These are phyloP conservation scores for Coccinonectria pachysandricola DNA, from an alignment of 2,329 filamentous ascomycete species.

Conservation along the genomic window DNA sequence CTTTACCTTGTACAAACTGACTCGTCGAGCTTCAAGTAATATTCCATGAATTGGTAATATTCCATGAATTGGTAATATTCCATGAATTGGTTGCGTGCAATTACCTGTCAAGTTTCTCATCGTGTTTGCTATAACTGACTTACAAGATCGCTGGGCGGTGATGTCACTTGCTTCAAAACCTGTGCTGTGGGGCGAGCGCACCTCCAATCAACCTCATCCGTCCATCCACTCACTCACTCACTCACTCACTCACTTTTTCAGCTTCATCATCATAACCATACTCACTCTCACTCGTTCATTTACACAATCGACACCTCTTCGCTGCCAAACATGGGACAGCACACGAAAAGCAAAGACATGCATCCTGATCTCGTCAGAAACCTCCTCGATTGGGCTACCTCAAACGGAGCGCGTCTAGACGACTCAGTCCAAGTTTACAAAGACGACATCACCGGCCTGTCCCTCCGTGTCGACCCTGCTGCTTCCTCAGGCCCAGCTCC, in stretches of 20 bases:
- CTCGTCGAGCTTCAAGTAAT: too few species aligned
- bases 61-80: too few species aligned
- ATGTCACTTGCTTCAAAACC: too few species aligned
- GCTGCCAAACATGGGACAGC: too few species aligned
- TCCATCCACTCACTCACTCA: constrained; percentile 1
- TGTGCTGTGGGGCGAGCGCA: too few species aligned
- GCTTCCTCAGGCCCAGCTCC: constrained; percentile 18
- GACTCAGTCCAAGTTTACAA: constrained; percentile 41
- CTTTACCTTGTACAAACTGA: too few species aligned
- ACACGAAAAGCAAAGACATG: too few species aligned
- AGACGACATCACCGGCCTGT: constrained; percentile 40
- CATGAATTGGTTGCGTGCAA: too few species aligned
- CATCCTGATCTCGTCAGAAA: constrained; percentile 13
- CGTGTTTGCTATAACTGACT: too few species aligned
- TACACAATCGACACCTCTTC: constrained; percentile 7
- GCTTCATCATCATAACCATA: not conserved
- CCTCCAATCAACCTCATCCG: constrained; percentile 1
- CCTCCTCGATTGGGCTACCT: constrained; percentile 39
- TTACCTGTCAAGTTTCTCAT: too few species aligned
- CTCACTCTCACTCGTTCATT: not conserved
- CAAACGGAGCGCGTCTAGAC: constrained; percentile 38
- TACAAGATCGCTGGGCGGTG: too few species aligned
- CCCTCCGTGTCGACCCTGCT: constrained; percentile 38
- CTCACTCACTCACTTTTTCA: not conserved
- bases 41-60: too few species aligned